Conservation (phyloP, 768 basidiomycete genomes). For the Suillus spraguei region DNA sequence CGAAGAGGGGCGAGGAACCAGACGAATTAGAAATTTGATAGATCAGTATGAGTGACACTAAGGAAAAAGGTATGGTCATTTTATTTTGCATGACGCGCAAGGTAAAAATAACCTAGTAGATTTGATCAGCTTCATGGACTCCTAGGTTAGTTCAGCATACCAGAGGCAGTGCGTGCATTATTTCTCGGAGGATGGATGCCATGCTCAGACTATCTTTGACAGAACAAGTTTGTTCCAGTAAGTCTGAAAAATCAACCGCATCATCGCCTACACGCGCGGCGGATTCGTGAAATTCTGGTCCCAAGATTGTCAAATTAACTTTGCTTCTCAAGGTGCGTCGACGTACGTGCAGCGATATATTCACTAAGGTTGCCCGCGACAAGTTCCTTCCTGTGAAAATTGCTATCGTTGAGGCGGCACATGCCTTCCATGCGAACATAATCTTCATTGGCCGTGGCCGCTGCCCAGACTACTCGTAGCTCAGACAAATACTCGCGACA, state of each 20-base stretch:
- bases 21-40: background rate
- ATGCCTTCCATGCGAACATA: slow-evolving; percentile 67
- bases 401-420: fast-evolving
- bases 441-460: slow-evolving; percentile 63
- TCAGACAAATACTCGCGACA: background rate
- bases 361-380: slow-evolving; percentile 64
- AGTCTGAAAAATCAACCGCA: slow-evolving; percentile 39
- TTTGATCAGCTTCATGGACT: background rate
- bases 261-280: slow-evolving; percentile 37
- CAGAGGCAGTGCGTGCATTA: slow-evolving; percentile 55
- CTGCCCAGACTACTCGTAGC: slow-evolving; percentile 57
- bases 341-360: slow-evolving; percentile 54
- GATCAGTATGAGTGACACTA: background rate
- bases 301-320: background rate
- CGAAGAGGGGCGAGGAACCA: background rate
- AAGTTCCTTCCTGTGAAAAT: slow-evolving; percentile 52
- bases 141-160: background rate
- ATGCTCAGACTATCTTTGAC: slow-evolving; percentile 29
- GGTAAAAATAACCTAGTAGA: background rate
- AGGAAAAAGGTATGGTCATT: background rate
- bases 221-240: slow-evolving; percentile 33
- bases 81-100: background rate
- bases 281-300: slow-evolving; percentile 34
- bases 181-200: slow-evolving; percentile 49
- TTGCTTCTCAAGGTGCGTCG: background rate